phyloP scores from a whole-genome alignment of 2,329 filamentous ascomycete species.

The Aspergillus sp. region DNA sequence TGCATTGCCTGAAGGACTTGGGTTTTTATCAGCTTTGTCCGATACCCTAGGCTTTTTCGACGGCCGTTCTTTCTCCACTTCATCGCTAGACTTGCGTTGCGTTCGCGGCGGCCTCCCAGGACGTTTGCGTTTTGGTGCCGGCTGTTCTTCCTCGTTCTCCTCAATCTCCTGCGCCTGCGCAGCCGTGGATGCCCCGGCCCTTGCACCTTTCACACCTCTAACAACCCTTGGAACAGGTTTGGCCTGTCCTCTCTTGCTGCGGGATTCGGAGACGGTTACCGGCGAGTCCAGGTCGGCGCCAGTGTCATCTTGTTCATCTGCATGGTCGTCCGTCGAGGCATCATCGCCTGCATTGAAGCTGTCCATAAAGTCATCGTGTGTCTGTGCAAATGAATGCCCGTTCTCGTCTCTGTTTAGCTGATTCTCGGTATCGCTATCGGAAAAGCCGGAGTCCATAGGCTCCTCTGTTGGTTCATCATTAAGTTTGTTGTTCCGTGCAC shows the following conservation, averaged over 20 bases:
- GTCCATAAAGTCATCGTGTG: conserved; percentile 29
- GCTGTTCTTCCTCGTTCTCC: conserved; percentile 18
- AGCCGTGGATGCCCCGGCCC: conserved; percentile 11
- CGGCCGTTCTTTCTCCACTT: conserved; percentile 29
- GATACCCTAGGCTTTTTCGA: conserved; percentile 37
- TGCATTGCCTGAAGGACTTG: conserved; percentile 33
- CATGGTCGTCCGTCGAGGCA: conserved; percentile 21
- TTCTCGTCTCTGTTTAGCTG: conserved; percentile 38
- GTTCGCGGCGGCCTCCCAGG: conserved; percentile 36
- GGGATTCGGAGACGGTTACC: conserved; percentile 17
- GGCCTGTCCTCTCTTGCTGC: conserved; percentile 13
- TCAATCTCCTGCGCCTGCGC: conserved; percentile 21
- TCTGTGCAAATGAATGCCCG: conserved; percentile 29
- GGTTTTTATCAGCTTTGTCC: conserved; percentile 23
- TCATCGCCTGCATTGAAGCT: conserved; percentile 31
- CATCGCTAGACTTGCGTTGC: conserved; percentile 23
- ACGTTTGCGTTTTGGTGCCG: conserved; percentile 30
- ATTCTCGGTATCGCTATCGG: conserved; percentile 38
- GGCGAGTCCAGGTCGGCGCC: conserved; percentile 23
- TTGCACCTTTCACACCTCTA: conserved; percentile 16
- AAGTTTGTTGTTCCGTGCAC: conserved; percentile 24
- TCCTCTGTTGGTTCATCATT: conserved; percentile 21
- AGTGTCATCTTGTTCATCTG: conserved; percentile 20
- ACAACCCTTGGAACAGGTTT: conserved; percentile 23
- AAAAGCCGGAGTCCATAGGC: conserved; percentile 33